Base-by-base conservation (phyloP, 495 filamentous ascomycete genomes). In the Annulohypoxylon stygium region DNA sequence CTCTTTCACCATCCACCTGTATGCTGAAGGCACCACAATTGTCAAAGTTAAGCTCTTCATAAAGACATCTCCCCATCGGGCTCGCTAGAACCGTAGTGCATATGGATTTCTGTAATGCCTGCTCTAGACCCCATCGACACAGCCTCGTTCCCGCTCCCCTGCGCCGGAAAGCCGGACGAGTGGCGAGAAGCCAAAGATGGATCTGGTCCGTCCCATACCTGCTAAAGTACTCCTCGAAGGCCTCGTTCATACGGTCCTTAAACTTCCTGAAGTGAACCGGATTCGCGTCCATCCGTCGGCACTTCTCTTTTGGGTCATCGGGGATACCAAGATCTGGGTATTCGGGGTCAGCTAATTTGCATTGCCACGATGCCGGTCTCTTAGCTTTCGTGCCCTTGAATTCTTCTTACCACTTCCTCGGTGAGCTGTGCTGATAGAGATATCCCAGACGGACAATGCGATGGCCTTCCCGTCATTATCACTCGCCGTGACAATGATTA, bases 31-130 rank as follows among this genome's bases (percentile, higher is more conserved):
- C 55, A 1, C 45, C 79, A 26, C 74, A 58, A 3, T 6, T 43
- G 3, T 61, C 53, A 18, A 80, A 81, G 0, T 75, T 72, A 14
- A 83, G 67, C 51, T 68, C 67, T 23, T 53, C 71, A 61, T 82
- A 83, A 2, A 83, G 73, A 23, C 47, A 61, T 39, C 71, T 69
- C 36, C 81, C 81, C 81, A 83, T 82, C 16, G 81, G 80, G 47
- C 80, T 82, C 36, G 79, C 80, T 69, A 79, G 74, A 43, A 81
- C 80, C 0, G 80, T 78, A 39, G 80, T 70, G 11, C 71, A 64
- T 33, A 81, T 48, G 4, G 41, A 30, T 39, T 73, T 68, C 26
- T 45, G 55, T 8, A 65, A 63, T 18, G 76, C 72, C 10, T 71
- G 54, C 7, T 79, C 75, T 70, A 81, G 78, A 16, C 68, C 79